Conservation (phyloP, 2,329 filamentous ascomycete species). For the Metarhizium anisopliae region DNA sequence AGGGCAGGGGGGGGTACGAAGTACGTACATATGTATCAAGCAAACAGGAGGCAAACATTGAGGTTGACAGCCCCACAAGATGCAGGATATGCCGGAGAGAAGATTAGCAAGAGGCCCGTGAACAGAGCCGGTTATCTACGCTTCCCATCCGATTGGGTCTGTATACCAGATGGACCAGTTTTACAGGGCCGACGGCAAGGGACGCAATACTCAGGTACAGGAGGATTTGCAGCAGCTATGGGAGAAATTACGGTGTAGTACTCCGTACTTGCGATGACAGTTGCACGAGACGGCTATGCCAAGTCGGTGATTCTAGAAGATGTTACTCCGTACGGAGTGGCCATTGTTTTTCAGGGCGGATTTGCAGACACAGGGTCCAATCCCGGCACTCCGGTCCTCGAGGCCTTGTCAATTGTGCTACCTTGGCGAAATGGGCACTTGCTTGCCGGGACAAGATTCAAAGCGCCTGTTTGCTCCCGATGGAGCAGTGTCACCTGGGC, state of each 20-base stretch:
- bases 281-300: too few relatives aligned
- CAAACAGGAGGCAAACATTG: neutral
- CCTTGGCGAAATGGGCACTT: too few relatives aligned
- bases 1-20: too few relatives aligned
- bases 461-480: neutral
- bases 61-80: neutral
- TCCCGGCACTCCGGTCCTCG: too few relatives aligned
- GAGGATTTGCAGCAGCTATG: neutral
- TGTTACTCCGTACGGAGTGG: too few relatives aligned
- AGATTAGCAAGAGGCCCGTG: neutral
- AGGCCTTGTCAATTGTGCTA: too few relatives aligned
- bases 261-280: neutral
- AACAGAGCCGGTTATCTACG: neutral
- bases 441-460: too few relatives aligned
- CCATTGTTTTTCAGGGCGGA: too few relatives aligned
- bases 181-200: neutral
- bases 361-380: too few relatives aligned
- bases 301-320: too few relatives aligned
- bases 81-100: neutral
- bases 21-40: too few relatives aligned
- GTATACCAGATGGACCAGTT: too few relatives aligned
- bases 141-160: neutral
- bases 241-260: neutral
- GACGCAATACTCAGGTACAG: neutral
- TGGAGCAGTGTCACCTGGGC: neutral